Evolutionary conservation across 108 stramenopile genomes (phyloP), one percentile per base, ranked within the genome.

Genomic region (Chaetoceros tenuissimus): DNA sequence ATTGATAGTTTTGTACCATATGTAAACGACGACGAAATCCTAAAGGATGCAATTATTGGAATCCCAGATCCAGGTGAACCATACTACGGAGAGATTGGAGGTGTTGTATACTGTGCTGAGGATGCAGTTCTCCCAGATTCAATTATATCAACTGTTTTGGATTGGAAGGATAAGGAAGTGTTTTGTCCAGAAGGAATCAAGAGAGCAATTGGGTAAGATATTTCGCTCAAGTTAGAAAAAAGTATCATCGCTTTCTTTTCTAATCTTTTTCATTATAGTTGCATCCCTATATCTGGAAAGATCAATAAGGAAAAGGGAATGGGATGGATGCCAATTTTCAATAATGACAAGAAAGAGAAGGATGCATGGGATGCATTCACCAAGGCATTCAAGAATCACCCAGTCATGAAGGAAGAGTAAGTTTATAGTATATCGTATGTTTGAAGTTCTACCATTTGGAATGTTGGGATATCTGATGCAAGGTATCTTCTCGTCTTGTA

Each of bases 291-390:
- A n/a, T 22, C 26, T 24, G 61, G 48, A 26, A 66, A 66, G 46
- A 34, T 67, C 26, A 46, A 51, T 43, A 72, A 72, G 61, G 71
- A 72, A 46, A 72, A 72, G 43, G 28, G 40, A 20, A 61, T 53
- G 26, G 23, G 45, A 22, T 72, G 71, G 71, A 72, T 72, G 21
- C 71, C 71, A n/a, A 67, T 72, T 40, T 66, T 72, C 53, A 72
- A 72, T 28, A 63, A 60, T 27, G 71, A 72, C 27, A n/a, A 46
- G 8, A 62, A 53, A 10, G 48, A 54, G 13, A 59, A 67, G 17
- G 46, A 55, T 31, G 60, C 21, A 1, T 72, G 71, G 71, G 25
- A 53, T 0, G 50, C 51, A 3, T 62, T 72, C 47, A 43, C 50
- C n/a, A 26, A 62, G 0, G 50, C 60, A 17, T 64, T 47, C 34